phyloP scores from a whole-genome alignment of 78 protist genomes.

The Salpingoeca rosetta region DNA sequence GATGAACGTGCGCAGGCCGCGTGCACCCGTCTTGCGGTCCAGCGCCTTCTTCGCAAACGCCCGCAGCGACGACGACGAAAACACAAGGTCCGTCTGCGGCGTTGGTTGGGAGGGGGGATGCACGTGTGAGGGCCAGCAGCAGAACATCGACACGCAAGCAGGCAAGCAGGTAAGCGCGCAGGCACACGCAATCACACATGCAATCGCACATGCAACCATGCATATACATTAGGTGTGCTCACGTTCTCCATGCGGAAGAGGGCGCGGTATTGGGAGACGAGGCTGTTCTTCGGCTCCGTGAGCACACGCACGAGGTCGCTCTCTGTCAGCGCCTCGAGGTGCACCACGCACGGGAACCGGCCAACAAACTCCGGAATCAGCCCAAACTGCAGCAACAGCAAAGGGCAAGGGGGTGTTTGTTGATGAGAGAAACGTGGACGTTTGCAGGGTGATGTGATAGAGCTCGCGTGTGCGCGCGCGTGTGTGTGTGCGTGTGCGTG shows the following conservation, averaged over 20 bases:
- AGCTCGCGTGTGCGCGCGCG: too few relatives aligned
- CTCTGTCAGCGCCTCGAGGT: slow-evolving; percentile 4
- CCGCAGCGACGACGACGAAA: not conserved
- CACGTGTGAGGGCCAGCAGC: not conserved
- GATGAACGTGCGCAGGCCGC: slow-evolving; percentile 31
- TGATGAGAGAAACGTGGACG: not conserved
- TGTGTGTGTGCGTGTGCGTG: too few relatives aligned
- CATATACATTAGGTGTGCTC: too few relatives aligned
- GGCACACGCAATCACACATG: not conserved
- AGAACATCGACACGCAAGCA: not conserved
- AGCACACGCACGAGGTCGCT: slow-evolving; percentile 22
- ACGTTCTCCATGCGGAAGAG: not conserved
- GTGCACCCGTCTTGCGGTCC: slow-evolving; percentile 31
- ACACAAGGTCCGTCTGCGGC: not conserved
- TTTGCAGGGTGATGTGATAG: not conserved
- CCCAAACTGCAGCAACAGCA: slow-evolving; percentile 23
- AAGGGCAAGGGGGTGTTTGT: not conserved
- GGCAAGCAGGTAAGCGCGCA: not conserved
- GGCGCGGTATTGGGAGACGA: slow-evolving; percentile 27
- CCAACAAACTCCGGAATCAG: slow-evolving; percentile 51
- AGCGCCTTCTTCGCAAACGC: slow-evolving; percentile 16
- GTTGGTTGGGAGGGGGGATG: not conserved
- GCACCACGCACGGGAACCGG: slow-evolving; percentile 27
- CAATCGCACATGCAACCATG: not conserved
- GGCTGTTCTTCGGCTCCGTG: slow-evolving; percentile 30